Conservation (phyloP, 148 eudicot species). For the Vaccinium myrtillus region DNA sequence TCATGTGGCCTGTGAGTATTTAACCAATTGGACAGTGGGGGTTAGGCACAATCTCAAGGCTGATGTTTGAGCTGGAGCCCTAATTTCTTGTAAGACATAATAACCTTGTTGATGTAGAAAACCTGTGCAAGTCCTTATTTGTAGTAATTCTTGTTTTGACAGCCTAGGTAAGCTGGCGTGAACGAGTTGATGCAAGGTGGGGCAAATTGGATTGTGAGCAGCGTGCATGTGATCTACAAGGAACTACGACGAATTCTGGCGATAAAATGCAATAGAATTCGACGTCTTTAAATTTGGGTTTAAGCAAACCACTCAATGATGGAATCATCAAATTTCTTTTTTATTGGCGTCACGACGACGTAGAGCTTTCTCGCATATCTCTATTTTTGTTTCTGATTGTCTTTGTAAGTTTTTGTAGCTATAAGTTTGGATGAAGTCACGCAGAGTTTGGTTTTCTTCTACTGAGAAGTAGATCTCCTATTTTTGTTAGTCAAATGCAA, state of each 20-base stretch:
- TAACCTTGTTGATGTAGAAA: not conserved
- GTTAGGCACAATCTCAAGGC: not conserved
- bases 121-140: not conserved
- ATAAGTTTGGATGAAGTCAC: not conserved
- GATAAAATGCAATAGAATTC: constrained; percentile 1
- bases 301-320: not conserved
- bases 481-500: too few species aligned
- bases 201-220: constrained; percentile 89
- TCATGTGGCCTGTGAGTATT: not conserved
- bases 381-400: not conserved
- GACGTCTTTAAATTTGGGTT: not conserved
- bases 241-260: not conserved
- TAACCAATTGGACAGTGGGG: not conserved
- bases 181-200: constrained; percentile 91
- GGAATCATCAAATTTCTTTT: not conserved
- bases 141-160: constrained; percentile 16
- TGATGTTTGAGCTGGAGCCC: not conserved
- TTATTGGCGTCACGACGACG: not conserved
- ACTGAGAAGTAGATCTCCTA: not conserved
- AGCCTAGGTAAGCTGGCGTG: constrained; percentile 66
- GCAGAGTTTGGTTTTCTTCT: not conserved
- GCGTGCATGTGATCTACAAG: constrained; percentile 70
- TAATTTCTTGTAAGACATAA: not conserved
- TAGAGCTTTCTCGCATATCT: not conserved
- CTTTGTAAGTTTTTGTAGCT: not conserved